Percentiles rank a stretch among this genome's conserved stretches.
phyloP scores from a whole-genome alignment of 2,329 filamentous ascomycete genomes.

The Aspergillus fumigatiaffinis region DNA sequence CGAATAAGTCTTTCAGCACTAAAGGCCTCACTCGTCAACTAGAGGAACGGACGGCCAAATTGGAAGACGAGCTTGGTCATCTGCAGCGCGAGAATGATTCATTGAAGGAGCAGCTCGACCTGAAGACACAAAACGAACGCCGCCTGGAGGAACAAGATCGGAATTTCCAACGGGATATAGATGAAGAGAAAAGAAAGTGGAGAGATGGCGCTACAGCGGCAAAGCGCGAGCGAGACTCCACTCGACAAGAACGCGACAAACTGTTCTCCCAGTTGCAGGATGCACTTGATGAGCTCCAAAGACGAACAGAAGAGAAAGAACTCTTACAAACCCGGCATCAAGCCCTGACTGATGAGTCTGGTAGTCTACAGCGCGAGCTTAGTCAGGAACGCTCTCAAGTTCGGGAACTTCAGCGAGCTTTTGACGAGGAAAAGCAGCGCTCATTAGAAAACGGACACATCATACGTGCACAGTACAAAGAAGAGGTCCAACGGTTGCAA shows the following conservation, averaged over 20 bases:
- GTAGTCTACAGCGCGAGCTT: conserved; percentile 63
- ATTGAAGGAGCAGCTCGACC: conserved; percentile 43
- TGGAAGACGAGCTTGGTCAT: conserved; percentile 63
- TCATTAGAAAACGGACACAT: conserved; percentile 59
- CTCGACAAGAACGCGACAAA: conserved; percentile 42
- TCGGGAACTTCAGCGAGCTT: conserved; percentile 46
- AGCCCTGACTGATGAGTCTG: conserved; percentile 61
- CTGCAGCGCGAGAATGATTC: conserved; percentile 45
- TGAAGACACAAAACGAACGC: conserved; percentile 40
- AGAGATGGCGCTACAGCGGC: conserved; percentile 44
- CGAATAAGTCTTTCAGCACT: conserved; percentile 72
- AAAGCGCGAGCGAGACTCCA: conserved; percentile 42
- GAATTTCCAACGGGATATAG: conserved; percentile 36
- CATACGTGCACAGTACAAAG: conserved; percentile 52
- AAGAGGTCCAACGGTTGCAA: conserved; percentile 52
- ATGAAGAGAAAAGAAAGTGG: conserved; percentile 34
- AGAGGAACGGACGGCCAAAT: conserved; percentile 63
- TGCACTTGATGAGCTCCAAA: conserved; percentile 57
- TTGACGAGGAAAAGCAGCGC: conserved; percentile 54
- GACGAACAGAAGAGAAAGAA: conserved; percentile 60
- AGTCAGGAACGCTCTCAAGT: conserved; percentile 42
- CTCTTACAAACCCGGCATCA: conserved; percentile 67
- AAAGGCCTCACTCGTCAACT: conserved; percentile 71
- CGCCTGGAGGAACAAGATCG: conserved; percentile 51
- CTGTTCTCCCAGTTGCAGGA: conserved; percentile 49